Conservation (phyloP, 2,329 filamentous ascomycete species). For the Claviceps maximensis region DNA sequence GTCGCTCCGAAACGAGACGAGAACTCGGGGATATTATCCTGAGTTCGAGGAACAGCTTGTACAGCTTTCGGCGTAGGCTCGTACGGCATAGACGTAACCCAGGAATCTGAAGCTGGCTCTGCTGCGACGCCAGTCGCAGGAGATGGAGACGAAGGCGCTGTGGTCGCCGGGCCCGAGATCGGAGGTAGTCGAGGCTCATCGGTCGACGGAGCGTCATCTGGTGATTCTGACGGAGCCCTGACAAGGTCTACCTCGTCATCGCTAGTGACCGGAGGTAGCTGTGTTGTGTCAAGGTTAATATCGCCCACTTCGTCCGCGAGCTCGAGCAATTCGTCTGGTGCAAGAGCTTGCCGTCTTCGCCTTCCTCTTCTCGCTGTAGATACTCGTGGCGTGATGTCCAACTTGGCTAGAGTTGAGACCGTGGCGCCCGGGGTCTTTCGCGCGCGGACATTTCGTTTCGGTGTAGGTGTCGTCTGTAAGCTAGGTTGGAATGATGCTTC, state of each 20-base stretch:
- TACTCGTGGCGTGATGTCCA: constrained; percentile 8
- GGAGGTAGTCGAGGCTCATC: neutral
- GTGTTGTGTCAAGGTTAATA: constrained; percentile 7
- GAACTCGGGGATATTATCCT: constrained; percentile 1
- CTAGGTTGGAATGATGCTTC: constrained; percentile 10
- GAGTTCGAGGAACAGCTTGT: constrained; percentile 8
- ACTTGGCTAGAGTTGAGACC: constrained; percentile 12
- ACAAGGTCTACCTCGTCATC: constrained; percentile 19
- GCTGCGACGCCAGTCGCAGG: constrained; percentile 2
- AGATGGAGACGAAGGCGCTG: constrained; percentile 5
- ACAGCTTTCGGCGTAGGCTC: constrained; percentile 22
- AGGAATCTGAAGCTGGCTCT: constrained; percentile 28
- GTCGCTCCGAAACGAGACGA: constrained; percentile 7
- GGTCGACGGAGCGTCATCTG: neutral
- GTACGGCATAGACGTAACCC: constrained; percentile 29
- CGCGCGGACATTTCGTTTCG: constrained; percentile 15
- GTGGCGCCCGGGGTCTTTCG: constrained; percentile 14
- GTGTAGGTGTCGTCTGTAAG: constrained; percentile 19
- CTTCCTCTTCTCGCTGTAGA: constrained; percentile 8
- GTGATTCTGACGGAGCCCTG: constrained; percentile 11
- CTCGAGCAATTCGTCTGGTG: constrained; percentile 15
- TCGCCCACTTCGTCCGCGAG: constrained; percentile 12
- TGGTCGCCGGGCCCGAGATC: neutral
- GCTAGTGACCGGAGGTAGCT: constrained; percentile 8
- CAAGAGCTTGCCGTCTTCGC: constrained; percentile 13